Conservation (phyloP, 345 rosid species). For the Hibiscus syriacus region DNA sequence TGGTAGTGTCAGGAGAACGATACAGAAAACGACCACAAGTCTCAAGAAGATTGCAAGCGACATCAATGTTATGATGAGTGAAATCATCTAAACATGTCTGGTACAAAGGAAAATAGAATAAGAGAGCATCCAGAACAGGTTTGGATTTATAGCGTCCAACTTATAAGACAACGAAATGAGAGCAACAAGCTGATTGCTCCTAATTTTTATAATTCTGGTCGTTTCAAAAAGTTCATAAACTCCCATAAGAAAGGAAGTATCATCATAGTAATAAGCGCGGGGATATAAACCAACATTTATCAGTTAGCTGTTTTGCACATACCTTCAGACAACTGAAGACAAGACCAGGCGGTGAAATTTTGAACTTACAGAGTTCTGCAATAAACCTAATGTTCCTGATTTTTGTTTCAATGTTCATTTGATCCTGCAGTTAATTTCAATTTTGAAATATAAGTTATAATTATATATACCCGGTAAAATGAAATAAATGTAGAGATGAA, state of each 20-base stretch:
- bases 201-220: not conserved
- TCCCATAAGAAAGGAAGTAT: not conserved
- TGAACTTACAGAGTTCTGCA: slow-evolving; percentile 98
- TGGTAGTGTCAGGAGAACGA: too few species aligned
- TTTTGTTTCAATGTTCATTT: slow-evolving; percentile 98
- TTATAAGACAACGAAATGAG: not conserved
- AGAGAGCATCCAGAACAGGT: slow-evolving; percentile 1
- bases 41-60: slow-evolving; percentile 97
- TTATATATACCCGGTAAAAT: not conserved
- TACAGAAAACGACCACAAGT: too few species aligned
- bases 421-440: slow-evolving; percentile 63
- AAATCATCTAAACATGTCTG: slow-evolving; percentile 99
- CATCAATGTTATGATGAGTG: slow-evolving; percentile 98
- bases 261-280: not conserved
- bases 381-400: slow-evolving; percentile 94
- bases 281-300: not conserved
- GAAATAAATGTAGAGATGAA: slow-evolving; percentile 13
- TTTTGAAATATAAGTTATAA: slow-evolving; percentile 3
- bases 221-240: not conserved
- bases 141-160: not conserved
- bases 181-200: not conserved
- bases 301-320: slow-evolving; percentile 11
- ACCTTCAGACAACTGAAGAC: slow-evolving; percentile 96
- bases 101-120: slow-evolving; percentile 8
- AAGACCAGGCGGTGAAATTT: slow-evolving; percentile 70